A percentile compares a stretch with the other conserved stretches of the same genome.
Evolutionary conservation across 2,329 filamentous ascomycete genomes (phyloP).

Genomic region (Cordyceps farinosa): DNA sequence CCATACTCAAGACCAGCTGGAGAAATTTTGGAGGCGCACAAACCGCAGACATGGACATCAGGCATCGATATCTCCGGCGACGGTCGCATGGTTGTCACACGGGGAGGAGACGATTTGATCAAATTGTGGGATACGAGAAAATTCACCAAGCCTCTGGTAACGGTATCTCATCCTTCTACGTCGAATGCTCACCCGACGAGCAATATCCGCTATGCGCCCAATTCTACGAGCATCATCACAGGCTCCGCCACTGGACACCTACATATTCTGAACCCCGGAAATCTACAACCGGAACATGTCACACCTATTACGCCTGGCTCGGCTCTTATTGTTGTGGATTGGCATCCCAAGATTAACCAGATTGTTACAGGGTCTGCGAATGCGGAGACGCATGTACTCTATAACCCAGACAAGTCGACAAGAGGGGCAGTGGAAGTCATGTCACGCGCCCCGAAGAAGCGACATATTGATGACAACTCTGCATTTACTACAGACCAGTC

Average conservation of each 20-base stretch:
- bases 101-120: constrained; percentile 87
- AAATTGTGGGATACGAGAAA: constrained; percentile 97
- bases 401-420: constrained; percentile 77
- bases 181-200: constrained; percentile 78
- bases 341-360: constrained; percentile 95
- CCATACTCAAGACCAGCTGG: constrained; percentile 78
- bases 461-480: constrained; percentile 92
- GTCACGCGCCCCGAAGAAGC: constrained; percentile 88
- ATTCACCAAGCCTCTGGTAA: constrained; percentile 85
- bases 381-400: constrained; percentile 83
- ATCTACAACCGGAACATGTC: constrained; percentile 76
- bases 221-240: constrained; percentile 78
- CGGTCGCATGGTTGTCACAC: constrained; percentile 83
- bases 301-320: constrained; percentile 85
- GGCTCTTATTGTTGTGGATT: constrained; percentile 77
- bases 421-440: constrained; percentile 85
- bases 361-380: constrained; percentile 93
- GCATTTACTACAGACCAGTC: constrained; percentile 80
- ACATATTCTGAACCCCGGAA: constrained; percentile 91
- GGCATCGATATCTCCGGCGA: constrained; percentile 88
- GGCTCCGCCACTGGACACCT: constrained; percentile 83
- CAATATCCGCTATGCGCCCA: constrained; percentile 87
- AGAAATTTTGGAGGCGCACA: constrained; percentile 82
- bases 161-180: constrained; percentile 73
- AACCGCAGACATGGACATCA: constrained; percentile 80